Conservation (phyloP, 2,329 filamentous ascomycete species). For the Colletotrichum graminicola region DNA sequence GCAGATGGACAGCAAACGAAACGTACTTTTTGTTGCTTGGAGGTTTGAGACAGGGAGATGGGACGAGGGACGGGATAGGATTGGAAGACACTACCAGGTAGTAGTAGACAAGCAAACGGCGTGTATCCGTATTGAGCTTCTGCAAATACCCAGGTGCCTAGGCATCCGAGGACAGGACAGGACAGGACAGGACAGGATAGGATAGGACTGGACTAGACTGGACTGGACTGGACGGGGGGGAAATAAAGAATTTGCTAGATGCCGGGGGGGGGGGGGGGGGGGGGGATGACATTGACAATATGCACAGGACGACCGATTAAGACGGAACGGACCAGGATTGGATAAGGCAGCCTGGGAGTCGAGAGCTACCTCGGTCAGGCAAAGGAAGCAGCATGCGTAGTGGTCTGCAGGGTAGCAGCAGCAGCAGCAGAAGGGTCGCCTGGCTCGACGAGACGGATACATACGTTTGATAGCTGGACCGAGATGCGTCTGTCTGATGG, state of each 20-base stretch:
- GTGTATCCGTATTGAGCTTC: neutral
- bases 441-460: neutral
- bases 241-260: no score
- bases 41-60: neutral
- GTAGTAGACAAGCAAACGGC: neutral
- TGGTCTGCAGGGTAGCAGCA: constrained; percentile 21
- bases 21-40: neutral
- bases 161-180: neutral
- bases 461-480: neutral
- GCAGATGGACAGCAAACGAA: neutral
- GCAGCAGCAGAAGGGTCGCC: constrained; percentile 17
- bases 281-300: neutral
- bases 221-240: no score
- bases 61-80: neutral
- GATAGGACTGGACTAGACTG: no score
- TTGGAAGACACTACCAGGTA: neutral
- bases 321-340: constrained; percentile 2
- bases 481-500: neutral
- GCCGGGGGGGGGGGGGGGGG: no score
- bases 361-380: constrained; percentile 30
- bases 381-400: neutral
- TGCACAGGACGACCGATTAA: constrained; percentile 23
- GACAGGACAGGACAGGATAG: no score
- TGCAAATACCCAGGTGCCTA: neutral
- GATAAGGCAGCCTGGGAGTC: neutral